Evolutionary conservation across 2,329 filamentous ascomycete species (phyloP), one percentile per base, ranked within the genome.

Genomic region (Botryotinia narcissicola): DNA sequence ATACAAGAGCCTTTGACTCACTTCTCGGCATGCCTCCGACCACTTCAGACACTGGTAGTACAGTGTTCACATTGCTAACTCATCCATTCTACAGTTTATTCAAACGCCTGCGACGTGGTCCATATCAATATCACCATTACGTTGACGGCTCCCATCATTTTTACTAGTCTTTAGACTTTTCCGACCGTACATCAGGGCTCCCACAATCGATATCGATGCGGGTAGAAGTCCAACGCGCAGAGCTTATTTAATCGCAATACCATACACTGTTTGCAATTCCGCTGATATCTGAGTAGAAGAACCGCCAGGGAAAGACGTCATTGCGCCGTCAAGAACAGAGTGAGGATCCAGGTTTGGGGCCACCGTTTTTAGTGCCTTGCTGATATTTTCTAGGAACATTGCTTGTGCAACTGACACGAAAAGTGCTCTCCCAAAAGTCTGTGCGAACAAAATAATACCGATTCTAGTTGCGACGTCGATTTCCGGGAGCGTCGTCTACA

Each of bases 341-440:
- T n/a, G 60, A 62, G 60, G 22, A 9, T n/a, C 60, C 22, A 62
- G 37, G 22, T 40, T n/a, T 1, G 35, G 60, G 3, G 60, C 60
- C 35, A 62, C 1, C 14, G 60, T 40, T 40, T 42, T 40, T 14
- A 62, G 35, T 8, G 60, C 35, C 35, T 40, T n/a, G 12, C 60
- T n/a, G 7, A 62, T 42, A 18, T 62, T 62, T n/a, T 62, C 22
- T 3, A 16, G 60, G 22, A 82, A 81, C 18, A 79, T 71, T 18
- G 77, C 79, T 72, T 81, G 76, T 6, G 75, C 79, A 60, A 81
- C 78, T 9, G 64, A 71, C 2, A 80, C 64, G 54, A 77, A 78
- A 16, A 80, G 71, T 14, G 79, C 76, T 29, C 76, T 76, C 25
- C 78, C 77, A 5, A 81, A 73, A 4, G 61, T 71, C 48, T 78